Percentiles rank a stretch among this genome's conserved stretches.
phyloP scores from a whole-genome alignment of 139 green algal genomes.

The Coelastrella sp. region DNA sequence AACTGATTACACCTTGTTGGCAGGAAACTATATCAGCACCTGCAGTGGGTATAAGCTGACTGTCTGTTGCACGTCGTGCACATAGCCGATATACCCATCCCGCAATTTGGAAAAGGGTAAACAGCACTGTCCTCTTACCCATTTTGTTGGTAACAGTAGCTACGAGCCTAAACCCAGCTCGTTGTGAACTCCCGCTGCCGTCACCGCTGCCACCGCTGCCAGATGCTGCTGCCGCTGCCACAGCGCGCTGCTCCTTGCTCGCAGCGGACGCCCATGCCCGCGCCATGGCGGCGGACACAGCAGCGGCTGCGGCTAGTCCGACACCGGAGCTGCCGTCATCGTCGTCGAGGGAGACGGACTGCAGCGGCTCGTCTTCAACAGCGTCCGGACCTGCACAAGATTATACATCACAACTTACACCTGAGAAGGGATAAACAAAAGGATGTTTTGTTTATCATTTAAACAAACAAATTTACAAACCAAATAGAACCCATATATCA shows the following conservation, averaged over 20 bases:
- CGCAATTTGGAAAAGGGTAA: not conserved
- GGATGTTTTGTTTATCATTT: no score
- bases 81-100: not conserved
- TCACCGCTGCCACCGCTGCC: conserved; percentile 33
- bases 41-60: no score
- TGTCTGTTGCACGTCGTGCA: not conserved
- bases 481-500: no score
- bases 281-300: conserved; percentile 74
- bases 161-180: conserved; percentile 75
- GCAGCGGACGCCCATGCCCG: conserved; percentile 59
- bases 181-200: not conserved
- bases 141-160: conserved; percentile 65
- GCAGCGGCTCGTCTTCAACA: conserved; percentile 22
- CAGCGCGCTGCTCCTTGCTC: conserved; percentile 49
- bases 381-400: not conserved
- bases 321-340: conserved; percentile 71
- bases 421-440: conserved; percentile 23
- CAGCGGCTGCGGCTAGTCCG: conserved; percentile 69
- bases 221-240: conserved; percentile 8
- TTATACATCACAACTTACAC: not conserved
- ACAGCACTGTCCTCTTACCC: conserved; percentile 5
- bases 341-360: conserved; percentile 50
- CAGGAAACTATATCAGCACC: no score
- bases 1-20: no score
- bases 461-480: no score